Evolutionary conservation across 495 filamentous ascomycete genomes (phyloP).

Genomic region (Neurospora tetraspora): DNA sequence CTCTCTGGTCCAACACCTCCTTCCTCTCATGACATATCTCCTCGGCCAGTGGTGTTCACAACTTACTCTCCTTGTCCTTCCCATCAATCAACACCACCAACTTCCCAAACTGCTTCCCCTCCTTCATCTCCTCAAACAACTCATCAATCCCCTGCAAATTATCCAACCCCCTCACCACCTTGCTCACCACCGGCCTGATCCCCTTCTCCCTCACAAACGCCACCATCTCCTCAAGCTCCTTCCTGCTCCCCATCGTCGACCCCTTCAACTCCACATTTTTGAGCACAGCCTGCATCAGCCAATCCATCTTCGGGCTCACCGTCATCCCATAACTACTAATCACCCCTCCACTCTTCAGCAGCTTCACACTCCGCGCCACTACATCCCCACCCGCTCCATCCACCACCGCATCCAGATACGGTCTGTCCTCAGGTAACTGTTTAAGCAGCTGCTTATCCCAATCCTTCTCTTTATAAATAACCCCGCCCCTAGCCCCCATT

Average conservation of each 20-base stretch:
- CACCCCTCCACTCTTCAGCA: constrained; percentile 55
- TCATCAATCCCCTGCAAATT: constrained; percentile 55
- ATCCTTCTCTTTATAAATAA: constrained; percentile 50
- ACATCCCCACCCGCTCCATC: constrained; percentile 73
- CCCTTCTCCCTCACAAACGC: constrained; percentile 55
- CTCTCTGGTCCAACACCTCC: not conserved
- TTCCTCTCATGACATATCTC: not conserved
- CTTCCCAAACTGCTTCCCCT: constrained; percentile 71
- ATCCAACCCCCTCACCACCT: constrained; percentile 52
- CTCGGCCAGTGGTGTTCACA: not conserved
- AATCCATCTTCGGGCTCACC: constrained; percentile 60
- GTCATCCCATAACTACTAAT: constrained; percentile 74
- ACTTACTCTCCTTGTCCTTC: constrained; percentile 3
- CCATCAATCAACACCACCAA: constrained; percentile 46
- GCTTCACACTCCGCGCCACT: constrained; percentile 43
- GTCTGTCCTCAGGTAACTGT: constrained; percentile 46
- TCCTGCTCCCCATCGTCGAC: constrained; percentile 65
- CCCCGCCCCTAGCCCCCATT: constrained; percentile 60
- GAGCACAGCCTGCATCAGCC: constrained; percentile 58
- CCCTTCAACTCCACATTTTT: constrained; percentile 66
- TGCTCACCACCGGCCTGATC: constrained; percentile 54
- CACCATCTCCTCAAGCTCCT: constrained; percentile 69
- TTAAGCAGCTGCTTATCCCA: constrained; percentile 61
- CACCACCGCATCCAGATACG: constrained; percentile 57
- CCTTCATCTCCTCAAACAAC: constrained; percentile 66